Evolutionary conservation across 73 alveolate genomes (phyloP).

Genomic region (Paramecium primaurelia): DNA sequence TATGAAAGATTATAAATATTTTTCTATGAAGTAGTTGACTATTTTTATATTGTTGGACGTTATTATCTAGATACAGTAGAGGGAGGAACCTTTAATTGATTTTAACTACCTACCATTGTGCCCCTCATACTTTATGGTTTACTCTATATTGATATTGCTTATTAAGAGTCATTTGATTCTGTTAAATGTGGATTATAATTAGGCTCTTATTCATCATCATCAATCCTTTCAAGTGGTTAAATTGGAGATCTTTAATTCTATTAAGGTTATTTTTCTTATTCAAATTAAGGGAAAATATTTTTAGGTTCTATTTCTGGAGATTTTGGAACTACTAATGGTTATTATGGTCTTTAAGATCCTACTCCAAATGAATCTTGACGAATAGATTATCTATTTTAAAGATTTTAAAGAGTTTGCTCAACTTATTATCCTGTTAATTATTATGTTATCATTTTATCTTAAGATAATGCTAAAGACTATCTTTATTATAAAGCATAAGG

Average conservation of each 20-base stretch:
- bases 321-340: background rate
- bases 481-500: conserved; percentile 16
- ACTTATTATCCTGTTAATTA: background rate
- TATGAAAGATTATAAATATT: background rate
- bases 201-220: background rate
- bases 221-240: background rate
- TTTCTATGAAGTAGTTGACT: background rate
- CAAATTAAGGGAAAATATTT: background rate
- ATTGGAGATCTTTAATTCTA: background rate
- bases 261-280: background rate
- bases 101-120: background rate
- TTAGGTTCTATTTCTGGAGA: background rate
- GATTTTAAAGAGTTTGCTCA: background rate
- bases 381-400: background rate
- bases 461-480: background rate
- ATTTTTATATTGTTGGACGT: background rate
- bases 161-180: background rate
- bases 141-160: background rate
- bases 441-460: background rate
- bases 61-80: background rate
- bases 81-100: background rate
- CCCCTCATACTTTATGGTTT: background rate
- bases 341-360: background rate
- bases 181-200: background rate
- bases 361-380: background rate